phyloP scores from a whole-genome alignment of 2,329 filamentous ascomycete genomes.

The Paecilomyces sp. region DNA sequence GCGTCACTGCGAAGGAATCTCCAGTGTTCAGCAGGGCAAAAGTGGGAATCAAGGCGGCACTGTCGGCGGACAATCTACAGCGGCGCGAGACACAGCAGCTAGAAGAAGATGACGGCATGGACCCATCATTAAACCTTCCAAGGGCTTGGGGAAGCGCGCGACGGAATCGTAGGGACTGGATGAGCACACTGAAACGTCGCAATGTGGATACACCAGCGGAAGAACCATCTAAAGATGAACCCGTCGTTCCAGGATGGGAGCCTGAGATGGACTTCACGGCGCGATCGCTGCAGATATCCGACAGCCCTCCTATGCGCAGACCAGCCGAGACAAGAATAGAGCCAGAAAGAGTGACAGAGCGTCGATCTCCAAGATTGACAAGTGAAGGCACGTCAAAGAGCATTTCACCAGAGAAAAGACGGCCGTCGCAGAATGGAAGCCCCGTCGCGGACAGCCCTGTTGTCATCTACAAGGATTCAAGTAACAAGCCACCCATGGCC shows the following conservation, averaged over 20 bases:
- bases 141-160: slow-evolving; percentile 29
- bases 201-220: slow-evolving; percentile 13
- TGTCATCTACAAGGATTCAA: slow-evolving; percentile 26
- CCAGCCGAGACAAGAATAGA: slow-evolving; percentile 12
- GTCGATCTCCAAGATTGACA: slow-evolving; percentile 2
- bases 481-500: slow-evolving; percentile 18
- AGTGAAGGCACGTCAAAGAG: slow-evolving; percentile 13
- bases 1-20: slow-evolving; percentile 29
- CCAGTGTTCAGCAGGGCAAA: slow-evolving; percentile 35
- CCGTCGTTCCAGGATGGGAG: slow-evolving; percentile 14
- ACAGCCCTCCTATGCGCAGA: slow-evolving; percentile 22
- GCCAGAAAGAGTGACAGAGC: slow-evolving; percentile 1
- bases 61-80: slow-evolving; percentile 31
- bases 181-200: slow-evolving; percentile 21
- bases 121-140: slow-evolving; percentile 30
- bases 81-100: slow-evolving; percentile 22
- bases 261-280: slow-evolving; percentile 20
- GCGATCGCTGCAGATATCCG: slow-evolving; percentile 20
- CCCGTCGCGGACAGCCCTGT: slow-evolving; percentile 32
- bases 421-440: slow-evolving; percentile 15
- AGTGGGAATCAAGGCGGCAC: slow-evolving; percentile 17
- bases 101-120: slow-evolving; percentile 15
- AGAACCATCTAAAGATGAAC: slow-evolving; percentile 7
- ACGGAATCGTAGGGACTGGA: slow-evolving; percentile 25
- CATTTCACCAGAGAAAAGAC: slow-evolving; percentile 7